Base-by-base conservation (phyloP, 2,329 filamentous ascomycete species). In the Ascochyta clinopodiicola region DNA sequence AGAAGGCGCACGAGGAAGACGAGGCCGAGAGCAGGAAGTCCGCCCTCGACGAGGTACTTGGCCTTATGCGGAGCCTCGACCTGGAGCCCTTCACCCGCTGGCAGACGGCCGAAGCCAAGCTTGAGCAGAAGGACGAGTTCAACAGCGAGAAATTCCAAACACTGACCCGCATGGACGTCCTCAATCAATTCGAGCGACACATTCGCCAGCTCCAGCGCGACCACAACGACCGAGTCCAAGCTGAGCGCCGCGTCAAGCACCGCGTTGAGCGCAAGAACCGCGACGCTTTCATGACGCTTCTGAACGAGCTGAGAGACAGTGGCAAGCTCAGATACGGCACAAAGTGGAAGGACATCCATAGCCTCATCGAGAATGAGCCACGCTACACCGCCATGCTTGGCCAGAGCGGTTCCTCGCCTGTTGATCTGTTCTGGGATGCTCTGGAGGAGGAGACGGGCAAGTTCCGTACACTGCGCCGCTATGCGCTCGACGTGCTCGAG, bases 361-460 rank as follows among this genome's bases (percentile, higher is more conserved):
- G 89, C 0, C 74, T 89, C 43, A 84, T 99, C 64, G 85, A 90
- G 66, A 81, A 90, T 51, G 95, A 99, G 69, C 84, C 88, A 43
- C 90, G 93, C 63, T 98, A 96, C 76, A 83, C 82, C 66, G 87
- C 86, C 61, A 92, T 96, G 82, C 84, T 93, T 56, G 93, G 92
- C 46, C 91, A 96, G 71, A 78, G 85, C 55, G 93, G 94, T 51
- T 96, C 93, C 4, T 90, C 86, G 4, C 91, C 95, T 13, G 83
- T 96, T 62, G 92, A 98, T 69, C 81, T 99, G 6, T 98, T 99
- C 79, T 97, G 94, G 92, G 95, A 99, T 73, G 81, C 93, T 43
- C 84, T 98, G 24, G 95, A 98, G 74, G 92, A 96, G 74, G 92
- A 98, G 75, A 94, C 99, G 71, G 87, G 90, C 54, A 87, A 88